Conservation (phyloP, 2,329 filamentous ascomycete genomes). For the Trichoderma cornu-damae region DNA sequence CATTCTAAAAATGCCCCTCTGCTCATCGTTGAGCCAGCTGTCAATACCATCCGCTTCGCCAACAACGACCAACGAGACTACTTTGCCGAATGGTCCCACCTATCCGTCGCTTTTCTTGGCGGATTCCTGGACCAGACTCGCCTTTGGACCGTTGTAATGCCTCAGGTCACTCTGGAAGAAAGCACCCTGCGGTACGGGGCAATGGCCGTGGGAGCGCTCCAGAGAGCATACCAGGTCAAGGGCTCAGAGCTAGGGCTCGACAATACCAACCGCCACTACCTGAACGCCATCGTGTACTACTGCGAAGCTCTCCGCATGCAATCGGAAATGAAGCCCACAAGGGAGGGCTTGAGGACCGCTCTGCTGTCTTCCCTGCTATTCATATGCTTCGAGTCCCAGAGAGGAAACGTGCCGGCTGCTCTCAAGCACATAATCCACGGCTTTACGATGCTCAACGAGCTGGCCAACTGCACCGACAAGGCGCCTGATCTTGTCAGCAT, state of each 20-base stretch:
- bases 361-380: conserved; percentile 38
- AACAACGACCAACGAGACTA: conserved; percentile 34
- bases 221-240: conserved; percentile 31
- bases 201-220: conserved; percentile 39
- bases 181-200: conserved; percentile 36
- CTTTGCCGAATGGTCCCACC: conserved; percentile 36
- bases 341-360: conserved; percentile 36
- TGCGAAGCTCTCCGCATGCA: conserved; percentile 40
- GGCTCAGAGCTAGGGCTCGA: conserved; percentile 22
- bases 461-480: conserved; percentile 34
- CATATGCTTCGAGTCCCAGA: conserved; percentile 39
- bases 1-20: conserved; percentile 30
- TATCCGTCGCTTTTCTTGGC: conserved; percentile 35
- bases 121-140: conserved; percentile 32
- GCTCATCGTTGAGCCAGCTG: conserved; percentile 31
- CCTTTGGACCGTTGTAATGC: conserved; percentile 39
- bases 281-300: conserved; percentile 39
- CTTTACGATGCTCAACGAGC: conserved; percentile 39
- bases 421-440: conserved; percentile 39
- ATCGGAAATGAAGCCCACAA: conserved; percentile 33
- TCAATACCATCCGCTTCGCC: conserved; percentile 34
- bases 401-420: conserved; percentile 37
- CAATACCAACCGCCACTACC: conserved; percentile 34
- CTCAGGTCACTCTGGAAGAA: conserved; percentile 37
- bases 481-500: conserved; percentile 36